Evolutionary conservation across 768 basidiomycete genomes (phyloP), one percentile per base, ranked within the genome.

Genomic region (Tulasnella sp.): DNA sequence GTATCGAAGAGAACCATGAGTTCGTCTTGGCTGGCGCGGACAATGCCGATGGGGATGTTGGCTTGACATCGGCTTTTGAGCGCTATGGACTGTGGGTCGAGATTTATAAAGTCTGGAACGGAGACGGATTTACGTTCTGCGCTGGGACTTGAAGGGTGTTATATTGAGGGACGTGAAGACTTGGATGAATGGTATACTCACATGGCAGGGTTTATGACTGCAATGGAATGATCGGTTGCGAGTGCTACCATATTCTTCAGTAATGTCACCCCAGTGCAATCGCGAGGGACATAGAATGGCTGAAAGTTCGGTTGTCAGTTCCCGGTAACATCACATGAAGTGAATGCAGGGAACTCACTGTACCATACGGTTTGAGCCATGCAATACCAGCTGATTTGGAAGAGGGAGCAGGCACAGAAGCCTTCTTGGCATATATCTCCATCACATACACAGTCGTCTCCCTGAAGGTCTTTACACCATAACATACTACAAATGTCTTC

Each of bases 1-100:
- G 73, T 72, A 56, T 90, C 82, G 56, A 81, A 90, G 32, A 90
- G 62, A 10, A 88, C 73, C 55, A 90, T 64, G 19, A 83, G 65
- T 60, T 87, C 83, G 20, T 65, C 63, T 3, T 65, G 59, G 42
- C 71, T 70, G 5, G 70, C 69, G 40, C 76, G 73, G 5, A 85
- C 66, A 29, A 88, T 64, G 5, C 87, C 87, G 3, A 90, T 68
- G 1, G 81, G 74, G 58, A 72, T 82, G 22, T 75, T 68, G 15
- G 61, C 62, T 29, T 79, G 76, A 45, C 80, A 70, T 15, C 73
- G 75, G 12, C 63, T 58, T 65, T 83, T 87, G 45, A 90, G 72
- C 19, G 64, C 75, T 66, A 2, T 72, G 31, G 51, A 58, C 69
- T 69, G 34, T 59, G 48, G 32, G 66, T 61, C 19, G 72, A 64